Conservation (phyloP, 768 basidiomycete species). For the Trametes villosa region DNA sequence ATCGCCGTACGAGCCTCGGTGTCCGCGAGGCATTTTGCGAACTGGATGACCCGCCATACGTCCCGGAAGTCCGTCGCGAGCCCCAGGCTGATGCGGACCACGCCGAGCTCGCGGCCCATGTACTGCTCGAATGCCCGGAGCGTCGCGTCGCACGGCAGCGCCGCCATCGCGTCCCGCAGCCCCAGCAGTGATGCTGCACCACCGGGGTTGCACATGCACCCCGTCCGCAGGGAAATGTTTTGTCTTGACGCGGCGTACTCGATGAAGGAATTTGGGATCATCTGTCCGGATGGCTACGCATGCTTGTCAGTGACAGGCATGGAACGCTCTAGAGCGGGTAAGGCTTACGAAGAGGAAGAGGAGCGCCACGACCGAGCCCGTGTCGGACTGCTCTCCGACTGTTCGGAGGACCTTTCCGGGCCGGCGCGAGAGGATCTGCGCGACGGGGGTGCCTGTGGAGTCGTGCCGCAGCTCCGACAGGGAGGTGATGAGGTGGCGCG, state of each 20-base stretch:
- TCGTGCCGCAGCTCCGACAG: slow-evolving; percentile 67
- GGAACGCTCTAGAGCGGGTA: neutral
- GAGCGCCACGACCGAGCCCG: slow-evolving; percentile 65
- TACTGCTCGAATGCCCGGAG: slow-evolving; percentile 61
- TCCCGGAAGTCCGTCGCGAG: slow-evolving; percentile 81
- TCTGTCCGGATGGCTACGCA: slow-evolving; percentile 65
- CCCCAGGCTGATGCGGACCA: slow-evolving; percentile 78
- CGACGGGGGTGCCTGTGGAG: slow-evolving; percentile 58
- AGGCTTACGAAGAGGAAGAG: slow-evolving; percentile 64
- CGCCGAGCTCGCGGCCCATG: slow-evolving; percentile 72
- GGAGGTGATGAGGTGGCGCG: slow-evolving; percentile 60
- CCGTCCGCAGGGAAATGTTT: slow-evolving; percentile 77
- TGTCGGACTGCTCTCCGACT: slow-evolving; percentile 68
- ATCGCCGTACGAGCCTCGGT: slow-evolving; percentile 23
- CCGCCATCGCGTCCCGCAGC: slow-evolving; percentile 65
- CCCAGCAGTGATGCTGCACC: slow-evolving; percentile 75
- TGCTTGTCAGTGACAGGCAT: slow-evolving; percentile 3
- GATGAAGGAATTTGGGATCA: slow-evolving; percentile 74
- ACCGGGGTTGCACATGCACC: slow-evolving; percentile 90
- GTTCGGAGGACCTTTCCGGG: slow-evolving; percentile 57
- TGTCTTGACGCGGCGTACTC: slow-evolving; percentile 67
- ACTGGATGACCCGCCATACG: slow-evolving; percentile 46
- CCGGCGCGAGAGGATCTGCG: slow-evolving; percentile 67
- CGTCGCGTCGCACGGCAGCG: slow-evolving; percentile 60
- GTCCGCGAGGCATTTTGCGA: slow-evolving; percentile 26